These are phyloP conservation scores for Alternaria viburni DNA, from an alignment of 2,329 filamentous ascomycete species.

Conservation along the genomic window DNA sequence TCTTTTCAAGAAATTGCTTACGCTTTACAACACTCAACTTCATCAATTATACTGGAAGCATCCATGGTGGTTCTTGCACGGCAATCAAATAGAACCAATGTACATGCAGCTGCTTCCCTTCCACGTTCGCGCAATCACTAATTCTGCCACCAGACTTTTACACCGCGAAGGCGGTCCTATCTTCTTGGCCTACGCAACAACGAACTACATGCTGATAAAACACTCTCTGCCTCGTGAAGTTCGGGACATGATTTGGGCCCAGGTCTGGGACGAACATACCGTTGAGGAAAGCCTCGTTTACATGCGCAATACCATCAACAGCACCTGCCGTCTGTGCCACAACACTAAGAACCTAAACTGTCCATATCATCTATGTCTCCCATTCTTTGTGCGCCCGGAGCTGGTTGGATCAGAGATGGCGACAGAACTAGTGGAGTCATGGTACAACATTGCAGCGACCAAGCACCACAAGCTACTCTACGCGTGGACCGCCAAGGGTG, in stretches of 20 bases:
- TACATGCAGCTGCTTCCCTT: neutral
- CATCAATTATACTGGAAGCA: neutral
- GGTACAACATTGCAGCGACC: neutral
- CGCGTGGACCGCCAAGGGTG: neutral
- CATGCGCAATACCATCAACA: neutral
- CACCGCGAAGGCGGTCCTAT: neutral
- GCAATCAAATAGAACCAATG: neutral
- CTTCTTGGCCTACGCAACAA: neutral
- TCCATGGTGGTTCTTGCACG: neutral
- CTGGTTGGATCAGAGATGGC: neutral
- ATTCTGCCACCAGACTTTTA: neutral
- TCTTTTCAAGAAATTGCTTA: neutral
- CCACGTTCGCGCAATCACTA: neutral
- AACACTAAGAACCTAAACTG: neutral
- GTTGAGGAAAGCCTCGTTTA: neutral
- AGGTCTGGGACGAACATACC: neutral
- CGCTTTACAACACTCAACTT: neutral
- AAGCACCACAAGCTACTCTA: neutral
- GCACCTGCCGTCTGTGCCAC: neutral
- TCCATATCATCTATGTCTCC: neutral
- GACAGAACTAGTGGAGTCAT: neutral
- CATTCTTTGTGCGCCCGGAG: neutral
- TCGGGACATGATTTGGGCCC: neutral
- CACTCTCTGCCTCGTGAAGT: neutral
- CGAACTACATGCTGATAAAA: neutral